phyloP scores from a whole-genome alignment of 1,284 basidiomycete genomes.

The Sanghuangporus baumii region DNA sequence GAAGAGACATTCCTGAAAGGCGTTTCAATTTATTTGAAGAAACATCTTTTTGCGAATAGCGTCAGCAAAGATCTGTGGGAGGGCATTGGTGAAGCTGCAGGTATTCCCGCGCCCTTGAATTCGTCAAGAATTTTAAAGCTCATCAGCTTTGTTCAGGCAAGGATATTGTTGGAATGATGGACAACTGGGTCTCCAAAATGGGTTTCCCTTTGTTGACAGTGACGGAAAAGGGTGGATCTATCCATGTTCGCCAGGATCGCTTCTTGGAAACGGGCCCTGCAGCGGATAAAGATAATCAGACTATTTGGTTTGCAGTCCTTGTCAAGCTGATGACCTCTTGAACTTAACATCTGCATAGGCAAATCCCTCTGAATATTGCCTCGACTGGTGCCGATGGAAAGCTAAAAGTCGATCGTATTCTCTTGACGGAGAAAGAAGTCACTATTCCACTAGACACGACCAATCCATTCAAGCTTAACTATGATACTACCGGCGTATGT shows the following conservation, averaged over 20 bases:
- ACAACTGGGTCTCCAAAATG: conserved; percentile 89
- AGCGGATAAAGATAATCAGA: conserved; percentile 82
- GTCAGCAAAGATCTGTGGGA: conserved; percentile 88
- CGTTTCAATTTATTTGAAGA: conserved; percentile 90
- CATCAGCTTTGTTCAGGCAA: conserved; percentile 36
- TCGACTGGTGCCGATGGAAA: conserved; percentile 58
- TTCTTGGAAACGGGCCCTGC: conserved; percentile 86
- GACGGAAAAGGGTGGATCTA: conserved; percentile 66
- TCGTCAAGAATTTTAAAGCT: background rate
- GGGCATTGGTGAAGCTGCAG: conserved; percentile 77
- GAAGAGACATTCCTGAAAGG: conserved; percentile 86
- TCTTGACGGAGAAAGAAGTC: conserved; percentile 70
- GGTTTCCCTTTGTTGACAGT: conserved; percentile 89
- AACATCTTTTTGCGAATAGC: conserved; percentile 78
- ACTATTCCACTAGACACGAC: conserved; percentile 64
- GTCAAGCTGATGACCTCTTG: background rate
- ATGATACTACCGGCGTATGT: conserved; percentile 88
- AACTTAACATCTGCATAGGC: conserved; percentile 38
- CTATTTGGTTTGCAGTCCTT: conserved; percentile 62
- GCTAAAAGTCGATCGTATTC: conserved; percentile 53
- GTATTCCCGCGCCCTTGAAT: conserved; percentile 23
- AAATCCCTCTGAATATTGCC: conserved; percentile 76
- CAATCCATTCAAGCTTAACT: conserved; percentile 84
- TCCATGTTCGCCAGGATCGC: conserved; percentile 83
- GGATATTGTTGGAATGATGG: conserved; percentile 82